These are phyloP conservation scores for Lipomyces lipofer DNA, from an alignment of 805 yeast genomes.

Conservation along the genomic window DNA sequence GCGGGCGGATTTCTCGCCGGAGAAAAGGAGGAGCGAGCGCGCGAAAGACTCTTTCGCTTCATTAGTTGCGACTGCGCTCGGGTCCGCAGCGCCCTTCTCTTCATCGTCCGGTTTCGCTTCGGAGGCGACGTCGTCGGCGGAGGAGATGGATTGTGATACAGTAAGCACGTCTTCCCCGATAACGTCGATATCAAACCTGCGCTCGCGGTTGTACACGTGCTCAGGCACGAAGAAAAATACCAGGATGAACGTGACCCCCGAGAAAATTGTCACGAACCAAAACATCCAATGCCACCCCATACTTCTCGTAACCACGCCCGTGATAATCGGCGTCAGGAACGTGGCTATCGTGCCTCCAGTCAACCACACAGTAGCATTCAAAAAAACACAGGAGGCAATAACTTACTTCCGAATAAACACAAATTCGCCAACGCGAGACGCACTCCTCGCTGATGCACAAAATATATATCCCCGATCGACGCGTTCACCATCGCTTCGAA, in stretches of 20 bases:
- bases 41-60: constrained; percentile 15
- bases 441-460: constrained; percentile 73
- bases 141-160: background rate
- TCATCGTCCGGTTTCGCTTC: background rate
- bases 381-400: background rate
- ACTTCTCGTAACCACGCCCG: constrained; percentile 19
- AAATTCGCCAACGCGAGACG: constrained; percentile 71
- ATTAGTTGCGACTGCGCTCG: background rate
- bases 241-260: constrained; percentile 17
- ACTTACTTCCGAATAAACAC: constrained; percentile 47
- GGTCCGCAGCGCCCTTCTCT: background rate
- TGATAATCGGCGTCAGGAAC: constrained; percentile 27
- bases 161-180: constrained; percentile 10
- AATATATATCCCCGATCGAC: constrained; percentile 68
- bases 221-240: constrained; percentile 29
- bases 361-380: background rate
- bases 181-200: constrained; percentile 17
- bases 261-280: constrained; percentile 23
- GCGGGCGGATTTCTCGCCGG: constrained; percentile 21
- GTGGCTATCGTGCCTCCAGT: constrained; percentile 3
- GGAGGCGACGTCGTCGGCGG: background rate
- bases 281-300: constrained; percentile 32
- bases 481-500: constrained; percentile 71
- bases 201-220: constrained; percentile 20
- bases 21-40: constrained; percentile 19